Conservation (phyloP, 805 yeast species). For the Hanseniaspora singularis region DNA sequence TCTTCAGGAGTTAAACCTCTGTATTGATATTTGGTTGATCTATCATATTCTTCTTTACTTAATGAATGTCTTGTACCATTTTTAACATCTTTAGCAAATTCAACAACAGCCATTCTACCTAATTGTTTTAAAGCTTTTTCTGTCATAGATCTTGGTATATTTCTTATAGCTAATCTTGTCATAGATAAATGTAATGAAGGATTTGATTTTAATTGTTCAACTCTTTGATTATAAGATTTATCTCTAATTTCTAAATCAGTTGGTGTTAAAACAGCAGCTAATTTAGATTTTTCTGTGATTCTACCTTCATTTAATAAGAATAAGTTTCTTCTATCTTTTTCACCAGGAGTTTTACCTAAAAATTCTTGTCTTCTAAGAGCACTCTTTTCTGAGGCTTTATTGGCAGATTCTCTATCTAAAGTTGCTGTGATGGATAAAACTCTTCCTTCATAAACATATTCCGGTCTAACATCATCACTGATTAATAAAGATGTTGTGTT, state of each 20-base stretch:
- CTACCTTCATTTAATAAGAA: slow-evolving; percentile 90
- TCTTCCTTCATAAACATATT: slow-evolving; percentile 86
- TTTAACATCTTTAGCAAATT: slow-evolving; percentile 82
- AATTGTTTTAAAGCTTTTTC: slow-evolving; percentile 79
- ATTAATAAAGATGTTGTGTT: slow-evolving; percentile 56
- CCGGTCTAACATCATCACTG: slow-evolving; percentile 83
- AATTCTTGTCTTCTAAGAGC: slow-evolving; percentile 59
- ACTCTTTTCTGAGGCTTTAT: slow-evolving; percentile 57
- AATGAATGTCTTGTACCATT: slow-evolving; percentile 66
- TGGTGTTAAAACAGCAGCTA: slow-evolving; percentile 54
- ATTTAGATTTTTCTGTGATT: slow-evolving; percentile 63
- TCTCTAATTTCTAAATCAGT: slow-evolving; percentile 81
- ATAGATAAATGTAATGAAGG: slow-evolving; percentile 86
- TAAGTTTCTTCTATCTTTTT: slow-evolving; percentile 71
- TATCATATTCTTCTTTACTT: slow-evolving; percentile 72
- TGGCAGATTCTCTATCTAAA: slow-evolving; percentile 77
- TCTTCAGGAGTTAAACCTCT: slow-evolving; percentile 32
- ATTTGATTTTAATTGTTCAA: slow-evolving; percentile 79
- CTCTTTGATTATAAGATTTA: slow-evolving; percentile 72
- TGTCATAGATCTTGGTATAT: slow-evolving; percentile 84
- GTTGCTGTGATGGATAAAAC: slow-evolving; percentile 73
- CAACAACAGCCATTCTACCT: slow-evolving; percentile 88
- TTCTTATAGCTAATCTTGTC: slow-evolving; percentile 89
- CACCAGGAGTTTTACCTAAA: slow-evolving; percentile 69
- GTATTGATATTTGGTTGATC: slow-evolving; percentile 62